Base-by-base conservation (phyloP, 1,284 basidiomycete genomes). In the Fomitopsis betulina region DNA sequence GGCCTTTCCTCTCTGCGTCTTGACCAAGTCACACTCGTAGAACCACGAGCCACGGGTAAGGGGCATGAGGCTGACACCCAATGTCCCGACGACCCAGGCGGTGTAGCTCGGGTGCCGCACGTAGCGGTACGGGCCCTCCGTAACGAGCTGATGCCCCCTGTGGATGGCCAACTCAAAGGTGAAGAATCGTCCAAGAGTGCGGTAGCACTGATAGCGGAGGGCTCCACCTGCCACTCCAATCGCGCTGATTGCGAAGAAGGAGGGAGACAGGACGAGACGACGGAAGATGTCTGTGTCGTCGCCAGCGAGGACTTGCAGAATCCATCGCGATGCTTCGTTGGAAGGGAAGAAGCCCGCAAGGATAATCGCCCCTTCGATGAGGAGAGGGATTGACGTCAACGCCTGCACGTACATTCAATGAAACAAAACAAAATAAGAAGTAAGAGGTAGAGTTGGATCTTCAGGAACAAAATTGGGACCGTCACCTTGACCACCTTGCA, bases 291-390 rank as follows among this genome's bases (percentile, higher is more conserved):
- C 15, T 5, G 42, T 27, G 23, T 56, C 8, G 50, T 21, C 19
- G 21, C 56, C 33, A 27, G 23, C n/a, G 33, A 49, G 39, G 32
- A 40, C 25, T 13, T 33, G 27, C 5, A 64, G 47, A n/a, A 53
- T 57, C 21, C 30, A 19, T 21, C 13, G 52, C 72, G 77, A 17
- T 69, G 62, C 25, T 64, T 66, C 70, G 59, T 85, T 81, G 53
- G 78, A 73, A 4, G 80, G 78, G 62, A 85, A 80, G 58, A 75
- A 75, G 69, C 85, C 87, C 13, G 84, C 74, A 58, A 89, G 78
- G 56, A 89, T 81, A 5, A 47, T 21, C 13, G 25, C 45, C 25
- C 23, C 45, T 30, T 47, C 45, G 8, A 47, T 17, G 25, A 47
- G 45, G 13, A 30, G 25, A 1, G 45, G 25, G 12, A 47, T 27